Percentiles rank a stretch among this genome's conserved stretches.
phyloP scores from a whole-genome alignment of 2,329 filamentous ascomycete genomes.

The Diaporthe caulivora region DNA sequence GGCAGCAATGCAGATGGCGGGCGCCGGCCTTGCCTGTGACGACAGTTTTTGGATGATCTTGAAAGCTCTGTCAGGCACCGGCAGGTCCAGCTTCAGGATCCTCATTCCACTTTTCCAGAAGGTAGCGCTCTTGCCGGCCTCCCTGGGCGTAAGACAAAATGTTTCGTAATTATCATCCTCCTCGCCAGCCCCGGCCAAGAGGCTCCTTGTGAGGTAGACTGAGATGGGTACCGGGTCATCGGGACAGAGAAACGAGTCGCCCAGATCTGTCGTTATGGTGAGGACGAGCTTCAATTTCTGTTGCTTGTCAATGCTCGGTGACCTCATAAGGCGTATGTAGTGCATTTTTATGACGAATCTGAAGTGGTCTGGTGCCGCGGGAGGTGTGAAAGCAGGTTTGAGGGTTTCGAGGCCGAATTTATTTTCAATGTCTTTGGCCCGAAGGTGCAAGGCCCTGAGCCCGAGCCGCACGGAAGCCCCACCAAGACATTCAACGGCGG shows the following conservation, averaged over 20 bases:
- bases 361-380: not conserved
- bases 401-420: not conserved
- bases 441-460: not conserved
- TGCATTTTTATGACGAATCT: constrained; percentile 58
- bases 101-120: constrained; percentile 51
- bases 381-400: not conserved
- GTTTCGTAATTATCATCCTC: not conserved
- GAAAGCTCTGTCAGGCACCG: constrained; percentile 40
- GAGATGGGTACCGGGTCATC: constrained; percentile 57
- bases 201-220: constrained; percentile 39
- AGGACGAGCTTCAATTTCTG: constrained; percentile 58
- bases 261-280: constrained; percentile 69
- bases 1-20: constrained; percentile 45
- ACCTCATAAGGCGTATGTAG: constrained; percentile 67
- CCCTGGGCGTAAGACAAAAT: not conserved
- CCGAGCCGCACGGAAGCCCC: constrained; percentile 9
- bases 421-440: not conserved
- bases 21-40: constrained; percentile 29
- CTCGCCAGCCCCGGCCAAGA: not conserved
- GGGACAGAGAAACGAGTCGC: constrained; percentile 66
- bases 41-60: not conserved
- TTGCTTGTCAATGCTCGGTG: constrained; percentile 53
- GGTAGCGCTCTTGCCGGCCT: constrained; percentile 30
- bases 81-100: constrained; percentile 52
- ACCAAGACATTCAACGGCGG: not conserved